Percentiles rank a stretch among this genome's conserved stretches.
Evolutionary conservation across 2,329 filamentous ascomycete species (phyloP).

Genomic region (Cladophialophora exuberans): DNA sequence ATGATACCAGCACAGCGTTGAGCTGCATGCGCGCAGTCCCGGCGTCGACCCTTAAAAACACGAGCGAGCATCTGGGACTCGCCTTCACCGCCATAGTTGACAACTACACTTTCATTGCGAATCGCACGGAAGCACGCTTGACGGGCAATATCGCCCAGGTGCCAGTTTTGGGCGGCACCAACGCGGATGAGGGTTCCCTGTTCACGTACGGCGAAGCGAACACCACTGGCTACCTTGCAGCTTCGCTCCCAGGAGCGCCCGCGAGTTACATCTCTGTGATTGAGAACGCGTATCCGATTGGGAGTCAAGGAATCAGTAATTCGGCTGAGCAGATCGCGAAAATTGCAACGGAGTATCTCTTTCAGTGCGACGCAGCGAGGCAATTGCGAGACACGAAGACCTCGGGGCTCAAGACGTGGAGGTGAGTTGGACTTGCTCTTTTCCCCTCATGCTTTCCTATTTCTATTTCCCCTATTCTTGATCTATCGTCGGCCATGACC

Average conservation of each 20-base stretch:
- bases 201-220: constrained; percentile 13
- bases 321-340: constrained; percentile 3
- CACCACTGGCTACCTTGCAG: not conserved
- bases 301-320: not conserved
- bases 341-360: constrained; percentile 14
- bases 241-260: constrained; percentile 6
- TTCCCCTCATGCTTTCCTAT: not conserved
- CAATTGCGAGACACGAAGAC: constrained; percentile 23
- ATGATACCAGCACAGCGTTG: constrained; percentile 10
- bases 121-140: constrained; percentile 23
- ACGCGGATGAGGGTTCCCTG: constrained; percentile 45
- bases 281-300: constrained; percentile 14
- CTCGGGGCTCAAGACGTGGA: constrained; percentile 32
- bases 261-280: constrained; percentile 3
- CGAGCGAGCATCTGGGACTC: constrained; percentile 27
- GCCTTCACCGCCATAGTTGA: constrained; percentile 27
- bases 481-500: not conserved
- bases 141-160: constrained; percentile 44
- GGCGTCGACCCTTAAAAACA: constrained; percentile 27
- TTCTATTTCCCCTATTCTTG: not conserved
- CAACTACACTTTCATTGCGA: constrained; percentile 25
- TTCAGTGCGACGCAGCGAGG: constrained; percentile 16
- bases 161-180: constrained; percentile 46
- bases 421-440: constrained; percentile 32
- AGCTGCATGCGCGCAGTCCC: constrained; percentile 30